Evolutionary conservation across 2,329 filamentous ascomycete genomes (phyloP).

Genomic region (Beauveria sp.): DNA sequence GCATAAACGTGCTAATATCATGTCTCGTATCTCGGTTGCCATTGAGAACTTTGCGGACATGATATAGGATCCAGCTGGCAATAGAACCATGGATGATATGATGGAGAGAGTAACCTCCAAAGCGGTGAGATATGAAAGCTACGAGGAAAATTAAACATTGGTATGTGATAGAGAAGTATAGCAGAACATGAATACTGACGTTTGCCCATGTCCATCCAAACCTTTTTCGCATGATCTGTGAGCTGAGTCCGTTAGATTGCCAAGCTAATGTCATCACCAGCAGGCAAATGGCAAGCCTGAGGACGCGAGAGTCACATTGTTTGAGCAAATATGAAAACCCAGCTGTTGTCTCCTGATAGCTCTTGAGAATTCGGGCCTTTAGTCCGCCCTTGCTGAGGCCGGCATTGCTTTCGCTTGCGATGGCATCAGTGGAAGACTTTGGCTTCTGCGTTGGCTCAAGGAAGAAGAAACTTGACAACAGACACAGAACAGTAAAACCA

Average conservation of each 20-base stretch:
- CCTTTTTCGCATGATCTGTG: background rate
- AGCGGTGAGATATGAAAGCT: background rate
- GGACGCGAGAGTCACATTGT: background rate
- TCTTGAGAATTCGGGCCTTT: background rate
- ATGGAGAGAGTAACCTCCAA: background rate
- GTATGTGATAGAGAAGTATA: background rate
- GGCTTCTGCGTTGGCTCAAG: background rate
- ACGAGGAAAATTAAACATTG: no score
- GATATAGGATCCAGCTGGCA: background rate
- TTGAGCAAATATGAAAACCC: background rate
- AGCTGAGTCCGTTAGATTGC: background rate
- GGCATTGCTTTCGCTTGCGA: background rate
- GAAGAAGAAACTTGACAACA: background rate
- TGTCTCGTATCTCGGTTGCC: background rate
- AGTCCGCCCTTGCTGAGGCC: background rate
- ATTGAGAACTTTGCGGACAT: background rate
- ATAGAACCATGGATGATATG: background rate
- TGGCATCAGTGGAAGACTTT: background rate
- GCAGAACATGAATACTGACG: background rate
- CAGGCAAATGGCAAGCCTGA: background rate
- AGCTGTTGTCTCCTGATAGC: background rate
- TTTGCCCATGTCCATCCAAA: constrained; percentile 6
- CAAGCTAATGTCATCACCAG: background rate
- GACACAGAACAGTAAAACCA: fast-evolving
- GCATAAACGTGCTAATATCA: background rate